Evolutionary conservation across 768 basidiomycete genomes (phyloP).

Genomic region (Suillus lakei): DNA sequence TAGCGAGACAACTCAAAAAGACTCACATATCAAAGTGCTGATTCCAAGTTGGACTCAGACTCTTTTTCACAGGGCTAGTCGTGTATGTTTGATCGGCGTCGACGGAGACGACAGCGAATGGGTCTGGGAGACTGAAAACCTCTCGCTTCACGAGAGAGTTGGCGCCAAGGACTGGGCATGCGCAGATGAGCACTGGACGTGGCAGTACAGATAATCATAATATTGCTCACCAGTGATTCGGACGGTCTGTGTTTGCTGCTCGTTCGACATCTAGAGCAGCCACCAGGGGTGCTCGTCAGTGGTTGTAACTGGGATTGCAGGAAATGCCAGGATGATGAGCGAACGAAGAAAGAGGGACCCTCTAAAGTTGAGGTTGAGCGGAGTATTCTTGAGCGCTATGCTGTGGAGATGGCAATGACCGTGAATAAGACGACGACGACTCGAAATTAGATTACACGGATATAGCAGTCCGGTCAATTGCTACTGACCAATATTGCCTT

Average conservation of each 20-base stretch:
- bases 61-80: constrained; percentile 71
- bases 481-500: constrained; percentile 6
- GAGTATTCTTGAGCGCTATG: constrained; percentile 3
- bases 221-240: not conserved
- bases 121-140: constrained; percentile 82
- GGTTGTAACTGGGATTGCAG: not conserved
- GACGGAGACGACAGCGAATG: constrained; percentile 86
- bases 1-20: constrained; percentile 9
- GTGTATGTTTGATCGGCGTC: constrained; percentile 85
- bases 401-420: constrained; percentile 8
- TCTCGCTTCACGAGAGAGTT: constrained; percentile 77
- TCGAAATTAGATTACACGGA: constrained; percentile 3
- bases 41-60: constrained; percentile 79
- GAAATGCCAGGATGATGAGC: not conserved
- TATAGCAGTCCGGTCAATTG: constrained; percentile 6
- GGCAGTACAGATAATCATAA: not conserved
- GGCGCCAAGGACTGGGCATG: constrained; percentile 74
- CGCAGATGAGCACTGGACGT: not conserved
- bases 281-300: not conserved
- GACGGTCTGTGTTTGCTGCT: not conserved
- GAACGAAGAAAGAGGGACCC: not conserved
- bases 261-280: constrained; percentile 9
- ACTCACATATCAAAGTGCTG: constrained; percentile 86
- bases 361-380: not conserved
- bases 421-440: not conserved